A percentile compares a stretch with the other conserved stretches of the same genome.
phyloP scores from a whole-genome alignment of 495 filamentous ascomycete genomes.

The Penicillium pulvis region DNA sequence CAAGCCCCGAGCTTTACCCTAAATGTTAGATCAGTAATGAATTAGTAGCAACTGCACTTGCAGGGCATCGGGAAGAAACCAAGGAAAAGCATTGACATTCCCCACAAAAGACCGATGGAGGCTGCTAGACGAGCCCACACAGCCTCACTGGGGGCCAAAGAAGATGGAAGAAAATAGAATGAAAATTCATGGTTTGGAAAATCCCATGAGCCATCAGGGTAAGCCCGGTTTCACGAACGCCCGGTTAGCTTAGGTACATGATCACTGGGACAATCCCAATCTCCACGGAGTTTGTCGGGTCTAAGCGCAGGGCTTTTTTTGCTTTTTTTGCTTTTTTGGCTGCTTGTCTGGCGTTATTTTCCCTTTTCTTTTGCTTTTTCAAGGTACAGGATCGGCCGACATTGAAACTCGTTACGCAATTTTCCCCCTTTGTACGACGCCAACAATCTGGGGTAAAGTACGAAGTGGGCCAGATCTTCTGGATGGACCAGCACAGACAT shows the following conservation, averaged over 20 bases:
- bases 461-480: conserved; percentile 45
- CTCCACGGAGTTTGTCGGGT: conserved; percentile 9
- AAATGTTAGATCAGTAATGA: background rate
- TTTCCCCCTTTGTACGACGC: conserved; percentile 16
- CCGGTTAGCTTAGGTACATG: background rate
- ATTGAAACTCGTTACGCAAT: conserved; percentile 22
- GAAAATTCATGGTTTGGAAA: too few species aligned
- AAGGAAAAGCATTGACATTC: conserved; percentile 7
- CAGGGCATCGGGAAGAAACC: background rate
- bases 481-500: conserved; percentile 41
- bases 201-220: background rate
- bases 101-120: conserved; percentile 8
- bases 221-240: conserved; percentile 6
- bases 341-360: background rate
- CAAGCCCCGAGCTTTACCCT: background rate
- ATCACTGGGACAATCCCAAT: background rate
- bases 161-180: background rate
- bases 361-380: conserved; percentile 2
- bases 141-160: conserved; percentile 1
- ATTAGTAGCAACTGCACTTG: conserved; percentile 4
- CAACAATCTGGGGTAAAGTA: conserved; percentile 44
- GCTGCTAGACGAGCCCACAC: conserved; percentile 1
- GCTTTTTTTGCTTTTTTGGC: background rate
- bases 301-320: conserved; percentile 5
- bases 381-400: conserved; percentile 9